These are phyloP conservation scores for Paecilomyces dactylethromorphus DNA, from an alignment of 2,329 filamentous ascomycete species.

Conservation along the genomic window DNA sequence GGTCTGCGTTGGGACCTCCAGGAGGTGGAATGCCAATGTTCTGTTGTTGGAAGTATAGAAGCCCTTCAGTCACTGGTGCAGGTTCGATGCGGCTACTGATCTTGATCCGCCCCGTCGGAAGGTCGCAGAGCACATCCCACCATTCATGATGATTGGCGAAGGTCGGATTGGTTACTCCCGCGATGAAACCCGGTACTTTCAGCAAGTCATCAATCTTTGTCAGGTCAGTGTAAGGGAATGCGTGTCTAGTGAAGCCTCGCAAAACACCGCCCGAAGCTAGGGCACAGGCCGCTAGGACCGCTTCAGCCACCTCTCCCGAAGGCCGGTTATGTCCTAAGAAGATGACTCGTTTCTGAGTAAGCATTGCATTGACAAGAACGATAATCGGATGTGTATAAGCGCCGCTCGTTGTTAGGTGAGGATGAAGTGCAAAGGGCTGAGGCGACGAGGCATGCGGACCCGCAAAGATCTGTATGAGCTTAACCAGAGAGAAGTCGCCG, in stretches of 20 bases:
- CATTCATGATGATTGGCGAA: conserved; percentile 93
- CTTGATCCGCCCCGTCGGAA: conserved; percentile 86
- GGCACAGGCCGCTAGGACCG: conserved; percentile 94
- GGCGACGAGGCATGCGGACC: conserved; percentile 73
- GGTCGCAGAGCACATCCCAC: conserved; percentile 96
- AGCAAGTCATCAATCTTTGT: conserved; percentile 96
- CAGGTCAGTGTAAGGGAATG: conserved; percentile 95
- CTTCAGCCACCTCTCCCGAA: conserved; percentile 92
- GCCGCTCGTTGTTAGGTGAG: conserved; percentile 89
- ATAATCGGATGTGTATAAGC: conserved; percentile 88
- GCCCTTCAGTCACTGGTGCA: conserved; percentile 74
- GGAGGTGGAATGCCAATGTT: conserved; percentile 17
- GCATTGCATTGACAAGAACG: conserved; percentile 84
- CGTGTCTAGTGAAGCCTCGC: conserved; percentile 88
- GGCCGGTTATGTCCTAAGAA: conserved; percentile 94
- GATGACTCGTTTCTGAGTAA: conserved; percentile 94
- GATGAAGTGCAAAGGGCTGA: conserved; percentile 77
- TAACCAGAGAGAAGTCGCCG: conserved; percentile 94
- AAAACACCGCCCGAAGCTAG: conserved; percentile 88
- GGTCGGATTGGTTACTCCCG: conserved; percentile 92
- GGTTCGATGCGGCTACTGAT: conserved; percentile 84
- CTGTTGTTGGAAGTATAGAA: conserved; percentile 81
- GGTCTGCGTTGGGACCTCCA: conserved; percentile 45
- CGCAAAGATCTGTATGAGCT: conserved; percentile 92
- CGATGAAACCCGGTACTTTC: conserved; percentile 94